Conservation (phyloP, 352 stramenopile genomes). For the Phytophthora litchii region DNA sequence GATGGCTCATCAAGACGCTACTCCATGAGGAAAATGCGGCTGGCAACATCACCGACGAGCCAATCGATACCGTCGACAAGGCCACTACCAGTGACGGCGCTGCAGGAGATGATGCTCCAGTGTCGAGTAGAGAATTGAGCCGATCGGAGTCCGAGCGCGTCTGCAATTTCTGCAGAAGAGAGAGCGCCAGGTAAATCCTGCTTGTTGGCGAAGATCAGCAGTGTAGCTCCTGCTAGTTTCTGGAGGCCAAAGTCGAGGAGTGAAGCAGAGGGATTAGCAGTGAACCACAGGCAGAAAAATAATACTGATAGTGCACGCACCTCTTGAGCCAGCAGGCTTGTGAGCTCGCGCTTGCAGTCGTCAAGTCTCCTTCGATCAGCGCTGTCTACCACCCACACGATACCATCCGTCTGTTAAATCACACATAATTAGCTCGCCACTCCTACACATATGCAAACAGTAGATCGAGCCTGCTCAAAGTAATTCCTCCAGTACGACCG, state of each 20-base stretch:
- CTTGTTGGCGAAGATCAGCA: constrained; percentile 99
- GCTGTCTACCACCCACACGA: constrained; percentile 99
- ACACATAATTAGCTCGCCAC: background rate
- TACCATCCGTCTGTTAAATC: constrained; percentile 92
- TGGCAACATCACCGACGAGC: constrained; percentile 96
- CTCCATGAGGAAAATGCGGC: constrained; percentile 96
- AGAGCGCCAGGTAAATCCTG: constrained; percentile 96
- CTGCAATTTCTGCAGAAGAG: constrained; percentile 90
- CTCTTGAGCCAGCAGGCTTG: constrained; percentile 88
- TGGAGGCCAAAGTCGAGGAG: constrained; percentile 37
- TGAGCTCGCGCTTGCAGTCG: constrained; percentile 93
- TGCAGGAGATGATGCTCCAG: constrained; percentile 95
- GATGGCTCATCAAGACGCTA: constrained; percentile 17
- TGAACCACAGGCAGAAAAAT: background rate
- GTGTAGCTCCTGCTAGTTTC: constrained; percentile 97
- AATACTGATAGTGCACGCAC: constrained; percentile 31
- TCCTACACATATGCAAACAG: background rate
- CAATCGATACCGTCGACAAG: constrained; percentile 98
- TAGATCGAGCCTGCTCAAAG: constrained; percentile 91
- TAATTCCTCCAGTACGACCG: constrained; percentile 99
- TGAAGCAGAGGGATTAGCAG: background rate
- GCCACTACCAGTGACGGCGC: constrained; percentile 95
- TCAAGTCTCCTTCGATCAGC: constrained; percentile 94
- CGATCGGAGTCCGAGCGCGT: constrained; percentile 84
- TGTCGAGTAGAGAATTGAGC: constrained; percentile 86